phyloP scores from a whole-genome alignment of 352 stramenopile species.

The Saprolegnia parasitica region DNA sequence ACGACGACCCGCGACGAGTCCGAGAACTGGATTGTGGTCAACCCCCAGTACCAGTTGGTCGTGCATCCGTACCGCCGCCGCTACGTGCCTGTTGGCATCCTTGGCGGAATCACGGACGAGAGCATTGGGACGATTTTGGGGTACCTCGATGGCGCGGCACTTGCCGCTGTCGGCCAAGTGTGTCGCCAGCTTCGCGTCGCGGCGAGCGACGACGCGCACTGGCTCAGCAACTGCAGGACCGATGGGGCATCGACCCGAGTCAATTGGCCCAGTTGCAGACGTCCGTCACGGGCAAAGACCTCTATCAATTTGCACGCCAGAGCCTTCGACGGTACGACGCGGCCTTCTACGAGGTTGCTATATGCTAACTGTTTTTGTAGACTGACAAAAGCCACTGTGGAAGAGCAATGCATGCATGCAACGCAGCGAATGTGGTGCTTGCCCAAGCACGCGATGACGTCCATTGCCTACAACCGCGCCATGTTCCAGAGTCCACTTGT shows the following conservation, averaged over 20 bases:
- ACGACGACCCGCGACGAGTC: background rate
- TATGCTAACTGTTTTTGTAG: conserved; percentile 12
- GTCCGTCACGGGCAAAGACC: conserved; percentile 12
- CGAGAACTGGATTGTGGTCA: conserved; percentile 5
- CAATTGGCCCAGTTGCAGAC: background rate
- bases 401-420: conserved; percentile 20
- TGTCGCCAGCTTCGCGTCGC: conserved; percentile 10
- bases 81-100: background rate
- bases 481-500: conserved; percentile 2
- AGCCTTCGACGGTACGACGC: conserved; percentile 8
- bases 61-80: background rate
- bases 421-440: conserved; percentile 12
- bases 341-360: background rate
- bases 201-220: conserved; percentile 21
- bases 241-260: conserved; percentile 19
- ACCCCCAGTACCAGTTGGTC: conserved; percentile 3
- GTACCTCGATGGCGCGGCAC: conserved; percentile 46
- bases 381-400: conserved; percentile 15
- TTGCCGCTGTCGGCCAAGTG: conserved; percentile 15
- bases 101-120: conserved; percentile 19
- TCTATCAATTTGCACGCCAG: conserved; percentile 15
- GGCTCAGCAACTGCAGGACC: conserved; percentile 11
- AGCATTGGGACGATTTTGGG: conserved; percentile 88
- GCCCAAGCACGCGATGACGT: background rate
- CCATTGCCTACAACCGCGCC: conserved; percentile 1